phyloP scores from a whole-genome alignment of 2,329 filamentous ascomycete species.

The Aureobasidium sp. region DNA sequence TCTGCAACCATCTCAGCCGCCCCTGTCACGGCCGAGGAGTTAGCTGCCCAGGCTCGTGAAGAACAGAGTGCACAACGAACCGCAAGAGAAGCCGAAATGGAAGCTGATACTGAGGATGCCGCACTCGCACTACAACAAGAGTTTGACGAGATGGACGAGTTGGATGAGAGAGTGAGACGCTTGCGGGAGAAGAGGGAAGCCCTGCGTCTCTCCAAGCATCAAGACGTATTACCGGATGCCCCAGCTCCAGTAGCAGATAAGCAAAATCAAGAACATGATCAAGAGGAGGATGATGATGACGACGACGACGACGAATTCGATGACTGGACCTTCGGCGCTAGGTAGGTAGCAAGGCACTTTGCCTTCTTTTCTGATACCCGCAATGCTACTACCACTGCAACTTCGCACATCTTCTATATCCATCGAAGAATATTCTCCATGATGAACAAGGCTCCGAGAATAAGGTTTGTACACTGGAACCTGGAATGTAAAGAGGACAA shows the following conservation, averaged over 20 bases:
- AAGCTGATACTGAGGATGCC: constrained; percentile 44
- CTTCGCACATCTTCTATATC: not conserved
- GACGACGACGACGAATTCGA: constrained; percentile 21
- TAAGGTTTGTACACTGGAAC: too few relatives aligned
- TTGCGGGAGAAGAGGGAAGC: constrained; percentile 41
- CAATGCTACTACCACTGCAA: constrained; percentile 2
- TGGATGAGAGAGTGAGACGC: constrained; percentile 40
- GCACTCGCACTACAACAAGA: constrained; percentile 39
- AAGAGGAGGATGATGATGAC: constrained; percentile 20
- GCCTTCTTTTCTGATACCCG: constrained; percentile 8
- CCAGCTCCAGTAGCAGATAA: not conserved
- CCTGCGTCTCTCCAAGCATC: constrained; percentile 26
- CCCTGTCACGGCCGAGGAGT: constrained; percentile 40
- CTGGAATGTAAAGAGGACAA: too few relatives aligned
- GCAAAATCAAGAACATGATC: not conserved
- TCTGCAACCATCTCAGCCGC: constrained; percentile 39
- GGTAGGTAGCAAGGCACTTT: constrained; percentile 7
- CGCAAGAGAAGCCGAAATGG: constrained; percentile 38
- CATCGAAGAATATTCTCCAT: too few relatives aligned
- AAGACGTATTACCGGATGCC: constrained; percentile 1
- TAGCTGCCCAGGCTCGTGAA: constrained; percentile 40
- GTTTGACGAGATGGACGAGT: constrained; percentile 44
- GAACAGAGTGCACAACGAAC: constrained; percentile 38
- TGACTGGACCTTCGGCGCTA: constrained; percentile 22
- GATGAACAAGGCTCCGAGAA: too few relatives aligned